phyloP scores from a whole-genome alignment of 2,329 filamentous ascomycete species.

The Aspergillus aculeatinus region DNA sequence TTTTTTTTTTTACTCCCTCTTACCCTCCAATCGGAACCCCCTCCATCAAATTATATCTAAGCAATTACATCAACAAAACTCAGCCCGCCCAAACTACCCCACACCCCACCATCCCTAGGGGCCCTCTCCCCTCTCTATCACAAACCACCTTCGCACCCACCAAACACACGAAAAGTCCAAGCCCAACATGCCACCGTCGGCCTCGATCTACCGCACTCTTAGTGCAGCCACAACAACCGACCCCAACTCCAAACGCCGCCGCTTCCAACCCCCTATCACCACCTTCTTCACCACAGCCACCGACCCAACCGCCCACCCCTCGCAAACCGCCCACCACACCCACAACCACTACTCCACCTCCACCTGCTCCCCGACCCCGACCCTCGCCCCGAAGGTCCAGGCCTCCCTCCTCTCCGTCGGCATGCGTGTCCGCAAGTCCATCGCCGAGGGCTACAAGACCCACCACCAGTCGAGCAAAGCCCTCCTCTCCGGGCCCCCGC shows the following conservation, averaged over 20 bases:
- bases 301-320: constrained; percentile 1
- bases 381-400: constrained; percentile 67
- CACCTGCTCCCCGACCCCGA: constrained; percentile 46
- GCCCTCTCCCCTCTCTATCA: not conserved
- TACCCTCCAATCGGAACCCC: too few relatives aligned
- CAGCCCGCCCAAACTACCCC: too few relatives aligned
- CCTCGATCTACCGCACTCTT: not conserved
- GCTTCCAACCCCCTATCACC: constrained; percentile 47
- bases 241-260: constrained; percentile 40
- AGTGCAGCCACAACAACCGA: constrained; percentile 14
- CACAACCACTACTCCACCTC: constrained; percentile 43
- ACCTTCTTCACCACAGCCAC: constrained; percentile 32
- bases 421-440: constrained; percentile 90
- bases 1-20: not conserved
- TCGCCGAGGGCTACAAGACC: constrained; percentile 93
- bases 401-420: constrained; percentile 85
- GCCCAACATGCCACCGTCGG: constrained; percentile 19
- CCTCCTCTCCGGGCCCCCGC: too few relatives aligned
- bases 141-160: not conserved
- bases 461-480: constrained; percentile 6
- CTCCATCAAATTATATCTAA: too few relatives aligned
- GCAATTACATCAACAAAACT: too few relatives aligned
- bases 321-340: constrained; percentile 26
- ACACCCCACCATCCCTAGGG: not conserved
- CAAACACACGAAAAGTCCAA: not conserved